Evolutionary conservation across 192 early-diverging fungal species (phyloP).

Genomic region (Radiomyces spectabilis): DNA sequence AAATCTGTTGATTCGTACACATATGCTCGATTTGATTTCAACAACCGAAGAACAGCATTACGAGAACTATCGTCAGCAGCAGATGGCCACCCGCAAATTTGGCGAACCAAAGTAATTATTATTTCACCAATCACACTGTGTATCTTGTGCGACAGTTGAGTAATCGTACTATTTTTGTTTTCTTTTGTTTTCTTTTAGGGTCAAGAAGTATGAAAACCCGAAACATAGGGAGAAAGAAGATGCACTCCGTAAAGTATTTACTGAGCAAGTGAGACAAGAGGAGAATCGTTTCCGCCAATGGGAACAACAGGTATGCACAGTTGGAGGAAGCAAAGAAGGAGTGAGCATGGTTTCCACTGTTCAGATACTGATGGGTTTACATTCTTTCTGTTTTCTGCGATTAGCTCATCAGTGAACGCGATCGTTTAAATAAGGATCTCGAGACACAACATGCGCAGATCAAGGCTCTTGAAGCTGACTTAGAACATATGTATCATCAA

Average conservation of each 20-base stretch:
- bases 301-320: constrained; percentile 83
- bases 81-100: constrained; percentile 87
- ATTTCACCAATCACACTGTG: not conserved
- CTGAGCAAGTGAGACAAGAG: constrained; percentile 94
- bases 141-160: not conserved
- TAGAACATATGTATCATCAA: constrained; percentile 35
- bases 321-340: constrained; percentile 9
- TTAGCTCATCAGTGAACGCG: constrained; percentile 90
- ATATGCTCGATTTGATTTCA: constrained; percentile 94
- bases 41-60: constrained; percentile 95
- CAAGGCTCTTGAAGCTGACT: constrained; percentile 86
- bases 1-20: constrained; percentile 80
- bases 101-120: constrained; percentile 66
- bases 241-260: constrained; percentile 89
- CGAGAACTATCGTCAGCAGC: constrained; percentile 82
- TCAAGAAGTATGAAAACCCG: constrained; percentile 70
- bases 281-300: constrained; percentile 98
- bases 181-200: constrained; percentile 31
- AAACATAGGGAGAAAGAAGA: constrained; percentile 99
- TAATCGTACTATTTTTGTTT: too few species aligned
- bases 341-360: constrained; percentile 5
- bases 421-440: constrained; percentile 97
- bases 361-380: too few species aligned
- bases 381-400: constrained; percentile 1
- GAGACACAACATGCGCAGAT: constrained; percentile 92